A percentile compares a stretch with the other conserved stretches of the same genome.
Conservation (phyloP, 148 eudicot species). For the Persicaria tinctoria region DNA sequence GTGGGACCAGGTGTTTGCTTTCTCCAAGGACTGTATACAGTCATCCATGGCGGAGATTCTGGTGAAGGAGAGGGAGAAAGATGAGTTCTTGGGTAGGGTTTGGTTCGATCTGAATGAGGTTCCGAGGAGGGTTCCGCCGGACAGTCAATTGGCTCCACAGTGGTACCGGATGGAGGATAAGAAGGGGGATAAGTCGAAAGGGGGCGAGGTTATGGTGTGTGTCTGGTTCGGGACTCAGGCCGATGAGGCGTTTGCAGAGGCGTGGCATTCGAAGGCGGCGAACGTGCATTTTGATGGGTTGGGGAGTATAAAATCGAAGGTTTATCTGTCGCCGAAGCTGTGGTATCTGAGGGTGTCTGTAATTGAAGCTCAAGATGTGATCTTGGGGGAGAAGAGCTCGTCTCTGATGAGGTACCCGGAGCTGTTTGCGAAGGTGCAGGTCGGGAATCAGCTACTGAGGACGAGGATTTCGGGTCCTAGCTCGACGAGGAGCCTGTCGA, state of each 20-base stretch:
- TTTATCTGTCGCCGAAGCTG: constrained; percentile 80
- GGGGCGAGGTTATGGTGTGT: constrained; percentile 67
- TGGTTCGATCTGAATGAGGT: constrained; percentile 88
- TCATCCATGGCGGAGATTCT: constrained; percentile 74
- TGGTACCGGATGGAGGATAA: constrained; percentile 89
- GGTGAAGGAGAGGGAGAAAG: constrained; percentile 69
- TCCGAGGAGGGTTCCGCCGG: constrained; percentile 80
- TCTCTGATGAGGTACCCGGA: constrained; percentile 74
- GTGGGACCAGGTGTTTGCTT: constrained; percentile 91
- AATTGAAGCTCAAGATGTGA: constrained; percentile 82
- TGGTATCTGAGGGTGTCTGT: constrained; percentile 76
- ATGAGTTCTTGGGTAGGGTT: constrained; percentile 69
- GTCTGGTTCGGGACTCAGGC: constrained; percentile 99
- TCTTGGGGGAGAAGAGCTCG: constrained; percentile 57
- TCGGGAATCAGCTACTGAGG: constrained; percentile 69
- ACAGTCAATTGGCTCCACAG: constrained; percentile 88
- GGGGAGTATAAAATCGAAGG: constrained; percentile 61
- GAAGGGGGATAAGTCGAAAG: constrained; percentile 61
- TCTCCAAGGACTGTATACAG: constrained; percentile 75
- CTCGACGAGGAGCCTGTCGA: constrained; percentile 35
- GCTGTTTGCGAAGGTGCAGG: constrained; percentile 62
- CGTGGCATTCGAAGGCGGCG: constrained; percentile 93
- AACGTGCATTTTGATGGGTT: constrained; percentile 67
- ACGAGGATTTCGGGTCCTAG: constrained; percentile 49
- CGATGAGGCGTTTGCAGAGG: constrained; percentile 88